Base-by-base conservation (phyloP, 192 early-diverging fungal genomes). In the Gamsiella multidivaricata region DNA sequence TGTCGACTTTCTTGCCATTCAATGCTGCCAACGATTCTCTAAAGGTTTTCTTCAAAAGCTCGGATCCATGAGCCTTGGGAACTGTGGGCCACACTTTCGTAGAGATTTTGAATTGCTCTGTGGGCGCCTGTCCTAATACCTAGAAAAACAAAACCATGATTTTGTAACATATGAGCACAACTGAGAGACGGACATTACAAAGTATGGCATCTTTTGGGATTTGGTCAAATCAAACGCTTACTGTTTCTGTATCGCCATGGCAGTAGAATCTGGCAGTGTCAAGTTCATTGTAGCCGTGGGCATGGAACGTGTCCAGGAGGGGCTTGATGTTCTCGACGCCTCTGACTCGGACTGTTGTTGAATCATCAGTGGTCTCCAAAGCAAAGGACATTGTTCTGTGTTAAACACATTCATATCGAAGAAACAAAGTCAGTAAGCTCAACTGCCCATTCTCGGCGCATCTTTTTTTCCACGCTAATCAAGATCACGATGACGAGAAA, bases 1-100 rank as follows among this genome's bases (percentile, higher is more conserved):
- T 83, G 54, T 90, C 88, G 15, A 91, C 85, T 46, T 79, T 79
- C 17, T 80, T 42, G 14, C 50, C 46, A 4, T 82, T 69, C 56
- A 91, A 68, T 22, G 85, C 87, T 36, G 12, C 59, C 18, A 91
- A 66, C 4, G 84, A 85, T 15, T 70, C 80, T 7, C 39, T 7
- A 28, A 62, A 53, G 25, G 23, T 37, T 31, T 63, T 55, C n/a
- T 39, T 78, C 14, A 85, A 69, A 26, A 75, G 64, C 33, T 60
- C 76, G 9, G 76, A 68, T 39, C 69, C 62, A 62, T 87, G 86
- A 0, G 61, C 60, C 5, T 50, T 51, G 4, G 22, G 39, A 15
- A 32, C 43, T 7, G 25, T 5, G 3, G 69, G 69, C 25, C 43
- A 63, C 14, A 64, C 69, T 28, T 88, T 88, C 18, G 87, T 90